phyloP scores from a whole-genome alignment of 2,329 filamentous ascomycete species.

The Gnomoniopsis sp. region DNA sequence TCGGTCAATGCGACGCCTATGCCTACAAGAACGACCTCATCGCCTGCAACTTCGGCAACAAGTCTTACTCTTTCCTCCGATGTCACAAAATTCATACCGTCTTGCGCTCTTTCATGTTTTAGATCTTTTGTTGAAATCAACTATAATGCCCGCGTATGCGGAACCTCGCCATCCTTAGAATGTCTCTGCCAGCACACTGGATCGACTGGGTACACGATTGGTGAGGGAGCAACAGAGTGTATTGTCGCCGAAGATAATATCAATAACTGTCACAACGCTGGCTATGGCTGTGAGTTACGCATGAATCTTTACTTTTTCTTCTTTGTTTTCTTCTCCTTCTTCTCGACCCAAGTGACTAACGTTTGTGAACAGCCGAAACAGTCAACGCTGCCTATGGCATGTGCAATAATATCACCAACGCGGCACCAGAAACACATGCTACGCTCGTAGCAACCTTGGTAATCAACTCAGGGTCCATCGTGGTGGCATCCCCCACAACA shows the following conservation, averaged over 20 bases:
- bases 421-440: constrained; percentile 54
- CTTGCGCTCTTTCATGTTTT: constrained; percentile 61
- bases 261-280: constrained; percentile 48
- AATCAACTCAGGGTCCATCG: constrained; percentile 31
- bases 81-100: constrained; percentile 45
- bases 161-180: constrained; percentile 47
- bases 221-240: constrained; percentile 69
- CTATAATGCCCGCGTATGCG: constrained; percentile 49
- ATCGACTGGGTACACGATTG: constrained; percentile 61
- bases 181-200: constrained; percentile 64
- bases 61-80: constrained; percentile 32
- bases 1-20: constrained; percentile 27
- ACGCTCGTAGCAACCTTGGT: constrained; percentile 57
- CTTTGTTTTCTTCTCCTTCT: no score
- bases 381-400: constrained; percentile 54
- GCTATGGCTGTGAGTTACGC: constrained; percentile 35
- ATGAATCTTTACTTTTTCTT: not conserved
- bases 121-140: constrained; percentile 59
- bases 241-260: constrained; percentile 50
- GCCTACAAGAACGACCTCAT: constrained; percentile 25
- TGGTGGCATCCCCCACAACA: constrained; percentile 22
- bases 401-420: constrained; percentile 49
- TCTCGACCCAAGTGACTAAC: constrained; percentile 18
- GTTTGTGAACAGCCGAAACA: constrained; percentile 29
- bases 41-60: constrained; percentile 20